Percentiles rank a stretch among this genome's conserved stretches.
Evolutionary conservation across 1,284 basidiomycete species (phyloP).

Genomic region (Fomes fomentarius): DNA sequence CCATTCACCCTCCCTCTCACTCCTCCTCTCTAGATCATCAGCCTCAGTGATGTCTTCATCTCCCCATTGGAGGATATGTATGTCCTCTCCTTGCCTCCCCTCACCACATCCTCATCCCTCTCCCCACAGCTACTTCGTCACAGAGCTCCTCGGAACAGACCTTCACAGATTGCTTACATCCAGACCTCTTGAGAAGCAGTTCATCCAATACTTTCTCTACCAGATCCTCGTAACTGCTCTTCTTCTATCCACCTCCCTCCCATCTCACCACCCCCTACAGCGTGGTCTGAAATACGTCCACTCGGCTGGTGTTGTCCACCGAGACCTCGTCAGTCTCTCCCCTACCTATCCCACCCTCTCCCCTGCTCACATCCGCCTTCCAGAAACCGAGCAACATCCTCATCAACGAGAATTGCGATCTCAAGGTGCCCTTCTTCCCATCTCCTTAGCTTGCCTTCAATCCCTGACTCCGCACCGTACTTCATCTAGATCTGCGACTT

Average conservation of each 20-base stretch:
- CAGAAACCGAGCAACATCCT: slow-evolving; percentile 99
- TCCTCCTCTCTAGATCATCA: slow-evolving; percentile 79
- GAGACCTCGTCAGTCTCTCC: slow-evolving; percentile 77
- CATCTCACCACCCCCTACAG: slow-evolving; percentile 41
- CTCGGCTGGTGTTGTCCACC: slow-evolving; percentile 98
- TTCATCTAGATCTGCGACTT: slow-evolving; percentile 94
- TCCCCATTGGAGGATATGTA: slow-evolving; percentile 97
- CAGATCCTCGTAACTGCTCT: slow-evolving; percentile 82
- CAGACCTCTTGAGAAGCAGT: slow-evolving; percentile 97
- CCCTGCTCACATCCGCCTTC: background rate
- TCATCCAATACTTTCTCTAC: slow-evolving; percentile 99
- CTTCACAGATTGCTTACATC: slow-evolving; percentile 96
- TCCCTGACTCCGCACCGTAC: too few relatives aligned
- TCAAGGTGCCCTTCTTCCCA: slow-evolving; percentile 60
- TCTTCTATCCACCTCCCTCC: background rate
- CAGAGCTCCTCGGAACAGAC: slow-evolving; percentile 98
- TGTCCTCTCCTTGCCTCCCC: slow-evolving; percentile 33
- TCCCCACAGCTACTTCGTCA: slow-evolving; percentile 88
- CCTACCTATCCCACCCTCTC: background rate
- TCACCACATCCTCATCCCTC: slow-evolving; percentile 10
- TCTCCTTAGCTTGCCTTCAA: slow-evolving; percentile 14
- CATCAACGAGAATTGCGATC: slow-evolving; percentile 99
- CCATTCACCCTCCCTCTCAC: background rate
- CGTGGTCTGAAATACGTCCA: slow-evolving; percentile 99
- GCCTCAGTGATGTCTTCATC: slow-evolving; percentile 98